Conservation (phyloP, 768 basidiomycete genomes). For the Udeniomyces megalosporus region DNA sequence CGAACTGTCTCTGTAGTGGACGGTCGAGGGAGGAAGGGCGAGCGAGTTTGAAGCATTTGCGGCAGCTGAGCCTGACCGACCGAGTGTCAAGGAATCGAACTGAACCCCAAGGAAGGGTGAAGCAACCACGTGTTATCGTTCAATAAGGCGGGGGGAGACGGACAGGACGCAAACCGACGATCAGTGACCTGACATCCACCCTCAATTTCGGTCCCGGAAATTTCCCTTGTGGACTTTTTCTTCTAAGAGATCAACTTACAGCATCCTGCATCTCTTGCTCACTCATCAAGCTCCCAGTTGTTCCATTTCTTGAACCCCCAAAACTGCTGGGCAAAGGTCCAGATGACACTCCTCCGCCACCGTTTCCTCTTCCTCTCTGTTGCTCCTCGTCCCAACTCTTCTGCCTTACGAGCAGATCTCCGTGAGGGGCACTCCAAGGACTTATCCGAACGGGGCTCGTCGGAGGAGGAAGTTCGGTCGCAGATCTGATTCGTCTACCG, state of each 20-base stretch:
- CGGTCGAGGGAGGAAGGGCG: too few species aligned
- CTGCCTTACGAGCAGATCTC: neutral
- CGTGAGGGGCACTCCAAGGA: neutral
- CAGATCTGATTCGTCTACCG: neutral
- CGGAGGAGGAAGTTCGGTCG: slow-evolving; percentile 3
- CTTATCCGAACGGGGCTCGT: neutral
- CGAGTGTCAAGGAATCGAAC: slow-evolving; percentile 9
- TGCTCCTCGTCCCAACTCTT: slow-evolving; percentile 1
- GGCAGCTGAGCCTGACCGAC: neutral
- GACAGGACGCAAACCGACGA: too few species aligned
- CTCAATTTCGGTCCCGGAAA: too few species aligned
- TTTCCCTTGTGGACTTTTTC: neutral
- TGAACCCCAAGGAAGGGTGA: too few species aligned
- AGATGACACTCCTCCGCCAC: neutral
- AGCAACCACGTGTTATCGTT: too few species aligned
- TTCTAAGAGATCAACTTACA: neutral
- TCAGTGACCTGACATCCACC: neutral
- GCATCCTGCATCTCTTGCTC: slow-evolving; percentile 8
- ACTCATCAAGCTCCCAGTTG: neutral
- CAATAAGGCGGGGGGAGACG: too few species aligned
- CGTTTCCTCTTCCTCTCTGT: neutral
- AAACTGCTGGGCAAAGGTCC: neutral
- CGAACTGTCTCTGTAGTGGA: too few species aligned
- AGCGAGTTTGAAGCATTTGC: too few species aligned
- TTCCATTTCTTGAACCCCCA: neutral